Base-by-base conservation (phyloP, 306 rosid genomes). In the Prinsepia uniflora region DNA sequence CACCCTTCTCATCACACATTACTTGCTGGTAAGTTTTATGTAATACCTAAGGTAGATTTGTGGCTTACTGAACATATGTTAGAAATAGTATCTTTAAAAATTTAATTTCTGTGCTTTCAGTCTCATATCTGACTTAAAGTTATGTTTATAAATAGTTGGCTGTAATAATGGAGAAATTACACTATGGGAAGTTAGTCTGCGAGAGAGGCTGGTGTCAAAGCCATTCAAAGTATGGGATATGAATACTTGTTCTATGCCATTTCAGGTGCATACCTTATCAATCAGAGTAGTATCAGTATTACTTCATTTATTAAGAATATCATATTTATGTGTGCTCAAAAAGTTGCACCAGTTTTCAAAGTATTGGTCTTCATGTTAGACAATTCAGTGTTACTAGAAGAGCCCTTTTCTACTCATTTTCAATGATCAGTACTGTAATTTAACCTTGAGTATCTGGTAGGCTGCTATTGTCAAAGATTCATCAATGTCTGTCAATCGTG, bases 151-250 rank as follows among this genome's bases (percentile, higher is more conserved):
- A 18, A 63, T 83, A 87, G 92, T 85, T 78, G 93, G 93, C 14
- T 79, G 80, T 59, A 45, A 13, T 67, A 85, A 81, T 36, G 93
- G 93, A 64, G 93, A 88, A 68, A 54, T 88, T 71, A 71, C 88
- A 63, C 69, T 85, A 6, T 88, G 90, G 90, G 90, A 88, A 72
- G 72, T 75, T 39, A 80, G 85, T 22, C 54, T 70, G 34, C 75
- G 63, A 68, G 85, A 88, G 78, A 83, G 48, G 77, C 71, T 79
- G 75, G 75, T 73, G 60, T 75, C 85, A 44, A 85, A 75, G 78
- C 76, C 85, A 72, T 85, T 88, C 82, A 42, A 72, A 68, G 67
- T 77, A 67, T 70, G 80, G 73, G 69, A 83, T 11, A 39, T 24
- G n/a, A 24, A 74, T 46, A 8, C 77, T 75, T 81, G 81, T 65